Conservation (phyloP, 2,329 filamentous ascomycete species). For the Pestalotiopsis sp. region DNA sequence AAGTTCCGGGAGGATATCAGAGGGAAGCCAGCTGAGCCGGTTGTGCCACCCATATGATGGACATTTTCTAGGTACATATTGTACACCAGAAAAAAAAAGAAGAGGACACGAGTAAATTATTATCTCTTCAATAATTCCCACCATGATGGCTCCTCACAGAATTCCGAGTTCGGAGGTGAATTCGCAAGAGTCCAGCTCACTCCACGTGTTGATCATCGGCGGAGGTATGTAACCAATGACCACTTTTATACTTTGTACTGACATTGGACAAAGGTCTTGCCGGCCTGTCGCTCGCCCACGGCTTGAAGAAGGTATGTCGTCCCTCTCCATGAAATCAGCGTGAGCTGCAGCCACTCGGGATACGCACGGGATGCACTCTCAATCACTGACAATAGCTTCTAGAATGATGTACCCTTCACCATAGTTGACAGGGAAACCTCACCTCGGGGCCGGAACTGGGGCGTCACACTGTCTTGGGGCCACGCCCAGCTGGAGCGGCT, state of each 20-base stretch:
- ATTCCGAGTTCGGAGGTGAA: background rate
- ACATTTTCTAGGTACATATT: no score
- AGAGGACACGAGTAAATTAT: background rate
- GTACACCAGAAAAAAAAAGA: background rate
- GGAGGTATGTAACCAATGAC: background rate
- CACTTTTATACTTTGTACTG: background rate
- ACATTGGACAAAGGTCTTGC: background rate
- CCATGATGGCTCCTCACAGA: background rate
- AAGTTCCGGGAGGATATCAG: background rate
- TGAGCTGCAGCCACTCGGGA: background rate
- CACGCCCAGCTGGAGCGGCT: background rate
- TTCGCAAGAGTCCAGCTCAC: background rate
- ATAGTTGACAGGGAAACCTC: background rate
- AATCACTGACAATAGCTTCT: background rate
- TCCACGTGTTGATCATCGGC: background rate
- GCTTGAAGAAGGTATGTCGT: background rate
- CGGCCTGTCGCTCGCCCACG: background rate
- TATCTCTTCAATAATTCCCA: background rate
- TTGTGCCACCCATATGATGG: background rate
- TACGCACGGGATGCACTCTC: background rate
- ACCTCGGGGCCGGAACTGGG: background rate
- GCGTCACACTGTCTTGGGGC: constrained; percentile 2
- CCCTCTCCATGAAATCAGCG: background rate
- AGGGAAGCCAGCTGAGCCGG: background rate
- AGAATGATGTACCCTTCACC: background rate